phyloP scores from a whole-genome alignment of 2,329 filamentous ascomycete genomes.

The Magnaporthiopsis poae region DNA sequence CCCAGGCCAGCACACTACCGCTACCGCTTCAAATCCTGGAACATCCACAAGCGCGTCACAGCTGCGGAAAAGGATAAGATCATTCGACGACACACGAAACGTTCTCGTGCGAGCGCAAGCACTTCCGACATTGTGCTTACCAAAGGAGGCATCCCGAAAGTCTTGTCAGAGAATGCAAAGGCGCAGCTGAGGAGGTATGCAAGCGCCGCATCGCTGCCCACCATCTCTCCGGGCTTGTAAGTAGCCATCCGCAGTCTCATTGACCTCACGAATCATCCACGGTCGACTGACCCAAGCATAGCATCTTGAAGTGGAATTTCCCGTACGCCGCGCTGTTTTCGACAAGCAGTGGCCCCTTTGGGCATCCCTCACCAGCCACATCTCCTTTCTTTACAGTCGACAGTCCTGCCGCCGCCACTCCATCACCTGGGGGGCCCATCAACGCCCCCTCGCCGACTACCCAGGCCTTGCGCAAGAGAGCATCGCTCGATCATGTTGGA shows the following conservation, averaged over 20 bases:
- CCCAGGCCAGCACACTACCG: not conserved
- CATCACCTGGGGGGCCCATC: not conserved
- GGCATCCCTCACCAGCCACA: not conserved
- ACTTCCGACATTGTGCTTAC: not conserved
- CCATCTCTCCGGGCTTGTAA: not conserved
- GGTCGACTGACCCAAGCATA: not conserved
- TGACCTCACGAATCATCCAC: too few relatives aligned
- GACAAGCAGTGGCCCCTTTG: not conserved
- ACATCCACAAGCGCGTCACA: not conserved
- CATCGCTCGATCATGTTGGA: not conserved
- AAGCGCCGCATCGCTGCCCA: not conserved
- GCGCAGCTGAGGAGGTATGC: conserved; percentile 1
- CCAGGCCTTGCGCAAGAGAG: not conserved
- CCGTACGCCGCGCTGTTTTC: not conserved
- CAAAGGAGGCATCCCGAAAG: not conserved
- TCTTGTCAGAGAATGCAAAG: not conserved
- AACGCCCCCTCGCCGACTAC: conserved; percentile 3
- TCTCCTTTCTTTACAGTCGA: not conserved
- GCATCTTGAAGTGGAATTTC: not conserved
- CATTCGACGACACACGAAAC: not conserved
- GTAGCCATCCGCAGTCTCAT: not conserved
- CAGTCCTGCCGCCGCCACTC: not conserved
- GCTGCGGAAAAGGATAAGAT: not conserved
- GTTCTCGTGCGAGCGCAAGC: not conserved
- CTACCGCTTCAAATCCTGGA: conserved; percentile 1